phyloP scores from a whole-genome alignment of 805 yeast species.

The Yamadazyma olivae region DNA sequence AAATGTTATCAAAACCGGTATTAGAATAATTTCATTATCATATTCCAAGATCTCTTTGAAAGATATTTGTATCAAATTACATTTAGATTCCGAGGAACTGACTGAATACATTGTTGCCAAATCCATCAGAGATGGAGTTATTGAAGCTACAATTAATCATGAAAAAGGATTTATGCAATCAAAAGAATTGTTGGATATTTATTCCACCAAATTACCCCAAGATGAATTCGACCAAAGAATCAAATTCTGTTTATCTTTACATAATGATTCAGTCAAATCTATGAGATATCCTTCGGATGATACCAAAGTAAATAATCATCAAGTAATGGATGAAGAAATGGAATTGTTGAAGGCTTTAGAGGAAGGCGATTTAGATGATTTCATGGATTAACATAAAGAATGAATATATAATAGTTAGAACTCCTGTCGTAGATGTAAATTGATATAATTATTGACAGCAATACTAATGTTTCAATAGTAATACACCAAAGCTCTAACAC shows the following conservation, averaged over 20 bases:
- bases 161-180: conserved; percentile 89
- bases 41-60: conserved; percentile 87
- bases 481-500: no score
- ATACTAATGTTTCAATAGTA: no score
- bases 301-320: conserved; percentile 24
- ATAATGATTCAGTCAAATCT: conserved; percentile 89
- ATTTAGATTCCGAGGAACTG: conserved; percentile 89
- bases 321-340: conserved; percentile 37
- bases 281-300: conserved; percentile 78
- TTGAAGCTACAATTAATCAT: conserved; percentile 91
- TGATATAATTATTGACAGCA: no score
- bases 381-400: conserved; percentile 38
- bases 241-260: conserved; percentile 82
- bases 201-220: conserved; percentile 86
- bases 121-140: conserved; percentile 95
- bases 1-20: conserved; percentile 97
- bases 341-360: conserved; percentile 47
- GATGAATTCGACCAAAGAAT: conserved; percentile 88
- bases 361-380: conserved; percentile 55
- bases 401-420: no score
- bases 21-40: conserved; percentile 85
- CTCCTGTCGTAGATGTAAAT: no score
- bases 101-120: conserved; percentile 97
- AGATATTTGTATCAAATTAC: conserved; percentile 90
- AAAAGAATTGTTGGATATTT: conserved; percentile 79